Base-by-base conservation (phyloP, 2,329 filamentous ascomycete genomes). In the Helotiales sp. region DNA sequence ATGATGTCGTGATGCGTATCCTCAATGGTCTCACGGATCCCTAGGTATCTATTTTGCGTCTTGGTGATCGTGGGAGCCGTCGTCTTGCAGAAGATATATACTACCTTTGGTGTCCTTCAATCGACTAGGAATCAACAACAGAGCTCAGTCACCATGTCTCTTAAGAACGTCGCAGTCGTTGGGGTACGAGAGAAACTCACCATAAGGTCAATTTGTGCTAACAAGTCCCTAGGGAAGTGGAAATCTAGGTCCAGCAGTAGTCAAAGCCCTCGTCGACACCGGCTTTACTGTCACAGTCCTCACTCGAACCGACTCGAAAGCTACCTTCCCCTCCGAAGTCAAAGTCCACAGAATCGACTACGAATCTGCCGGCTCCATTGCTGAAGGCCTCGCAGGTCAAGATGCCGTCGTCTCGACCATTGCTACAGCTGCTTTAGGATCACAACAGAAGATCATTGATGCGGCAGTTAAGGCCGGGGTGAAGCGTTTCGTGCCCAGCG, bases 401-500 rank as follows among this genome's bases (percentile, higher is more conserved):
- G 72, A 74, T 60, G 72, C 70, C 11, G 63, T 74, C 17, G 67
- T 74, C 22, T 72, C 65, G 30, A 65, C 67, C 15, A 49, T 74
- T 15, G 65, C 63, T 11, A 49, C 55, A 3, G 57, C 22, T 3
- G 66, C 50, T 10, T 43, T 67, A 6, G 26, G 54, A 5, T 13
- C 28, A 1, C 71, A 74, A 26, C 57, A 47, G 34, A 61, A 50
- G 13, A 76, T 89, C 64, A 82, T 89, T 45, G 83, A 89, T 60
- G 88, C 87, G 0, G 82, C 86, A 10, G 80, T 85, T 49, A 81
- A 82, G 24, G 86, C 86, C 0, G 84, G 85, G 15, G 85, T 90
- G 7, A 82, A 85, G 73, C 81, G 86, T 17, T 88, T 89, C 78
- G 80, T 89, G 34, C 86, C 87, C 0, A 84, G 83, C n/a, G 87